These are phyloP conservation scores for Fusarium longipes DNA, from an alignment of 2,329 filamentous ascomycete species.

Conservation along the genomic window DNA sequence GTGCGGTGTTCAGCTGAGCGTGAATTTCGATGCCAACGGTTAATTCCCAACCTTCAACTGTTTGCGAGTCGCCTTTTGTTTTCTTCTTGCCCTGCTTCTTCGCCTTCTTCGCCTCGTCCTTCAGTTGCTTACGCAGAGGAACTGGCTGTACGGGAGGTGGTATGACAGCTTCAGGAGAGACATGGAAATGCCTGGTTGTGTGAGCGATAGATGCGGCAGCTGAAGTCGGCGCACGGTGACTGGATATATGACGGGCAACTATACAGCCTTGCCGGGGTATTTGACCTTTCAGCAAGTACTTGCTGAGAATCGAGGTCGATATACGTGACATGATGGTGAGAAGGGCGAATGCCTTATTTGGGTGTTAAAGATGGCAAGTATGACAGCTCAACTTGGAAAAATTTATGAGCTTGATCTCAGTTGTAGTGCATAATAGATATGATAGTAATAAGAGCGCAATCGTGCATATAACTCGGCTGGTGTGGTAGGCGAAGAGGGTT, in stretches of 20 bases:
- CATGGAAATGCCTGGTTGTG: conserved; percentile 48
- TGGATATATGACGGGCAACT: conserved; percentile 22
- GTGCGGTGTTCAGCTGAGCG: conserved; percentile 88
- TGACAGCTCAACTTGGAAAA: neutral
- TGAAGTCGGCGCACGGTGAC: conserved; percentile 29
- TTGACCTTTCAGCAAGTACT: conserved; percentile 61
- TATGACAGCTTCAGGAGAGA: conserved; percentile 43
- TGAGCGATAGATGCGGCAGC: conserved; percentile 15
- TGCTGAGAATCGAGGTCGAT: conserved; percentile 58
- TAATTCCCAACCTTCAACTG: conserved; percentile 82
- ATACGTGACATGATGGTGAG: conserved; percentile 56
- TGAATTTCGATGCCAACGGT: conserved; percentile 98
- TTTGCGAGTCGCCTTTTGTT: conserved; percentile 60
- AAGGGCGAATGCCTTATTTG: neutral
- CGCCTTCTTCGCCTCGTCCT: conserved; percentile 75
- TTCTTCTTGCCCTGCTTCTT: conserved; percentile 71
- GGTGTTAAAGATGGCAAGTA: neutral
- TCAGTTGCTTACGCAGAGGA: conserved; percentile 77
- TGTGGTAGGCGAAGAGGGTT: conserved; percentile 11
- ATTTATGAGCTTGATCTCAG: neutral
- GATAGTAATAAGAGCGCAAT: neutral
- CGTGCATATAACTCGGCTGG: conserved; percentile 1
- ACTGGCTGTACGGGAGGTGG: conserved; percentile 45
- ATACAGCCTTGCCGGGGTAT: conserved; percentile 58
- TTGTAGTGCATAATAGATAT: neutral